A percentile compares a stretch with the other conserved stretches of the same genome.
Evolutionary conservation across 148 eudicot species (phyloP).

Genomic region (Diospyros lotus): DNA sequence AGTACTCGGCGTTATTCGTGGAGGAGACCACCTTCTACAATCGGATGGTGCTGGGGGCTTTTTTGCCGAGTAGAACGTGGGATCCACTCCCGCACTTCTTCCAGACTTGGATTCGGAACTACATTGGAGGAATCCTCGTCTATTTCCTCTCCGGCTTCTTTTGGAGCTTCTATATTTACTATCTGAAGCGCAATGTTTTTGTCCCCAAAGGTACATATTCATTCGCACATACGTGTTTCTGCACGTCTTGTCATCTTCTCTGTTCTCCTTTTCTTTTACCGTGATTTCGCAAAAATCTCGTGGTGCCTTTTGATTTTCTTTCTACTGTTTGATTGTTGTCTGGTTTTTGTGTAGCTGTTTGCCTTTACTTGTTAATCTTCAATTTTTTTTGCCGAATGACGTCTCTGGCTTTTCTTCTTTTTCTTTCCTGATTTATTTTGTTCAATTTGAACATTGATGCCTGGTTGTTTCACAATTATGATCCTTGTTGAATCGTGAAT

Average conservation of each 20-base stretch:
- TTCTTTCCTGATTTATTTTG: too few species aligned
- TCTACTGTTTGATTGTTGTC: neutral
- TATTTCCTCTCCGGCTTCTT: conserved; percentile 61
- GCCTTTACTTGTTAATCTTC: too few species aligned
- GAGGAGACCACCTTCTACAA: conserved; percentile 57
- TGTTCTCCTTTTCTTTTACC: neutral
- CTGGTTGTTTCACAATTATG: too few species aligned
- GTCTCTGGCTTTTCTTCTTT: too few species aligned
- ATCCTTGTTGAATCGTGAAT: too few species aligned
- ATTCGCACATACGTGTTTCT: neutral
- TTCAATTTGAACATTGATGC: too few species aligned
- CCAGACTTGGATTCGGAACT: conserved; percentile 77
- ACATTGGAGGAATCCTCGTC: conserved; percentile 49
- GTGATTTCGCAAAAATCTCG: too few species aligned
- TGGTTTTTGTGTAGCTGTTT: too few species aligned
- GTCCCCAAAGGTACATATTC: conserved; percentile 62
- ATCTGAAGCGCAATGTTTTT: conserved; percentile 64
- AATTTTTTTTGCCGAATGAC: too few species aligned
- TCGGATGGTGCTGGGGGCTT: conserved; percentile 46
- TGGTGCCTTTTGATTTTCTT: neutral
- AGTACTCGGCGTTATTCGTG: conserved; percentile 31
- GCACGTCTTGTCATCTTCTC: neutral
- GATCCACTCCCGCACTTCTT: conserved; percentile 61
- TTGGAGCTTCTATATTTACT: conserved; percentile 83
- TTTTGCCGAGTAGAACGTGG: conserved; percentile 51